Evolutionary conservation across 345 rosid genomes (phyloP).

Genomic region (Sisymbrium irio): DNA sequence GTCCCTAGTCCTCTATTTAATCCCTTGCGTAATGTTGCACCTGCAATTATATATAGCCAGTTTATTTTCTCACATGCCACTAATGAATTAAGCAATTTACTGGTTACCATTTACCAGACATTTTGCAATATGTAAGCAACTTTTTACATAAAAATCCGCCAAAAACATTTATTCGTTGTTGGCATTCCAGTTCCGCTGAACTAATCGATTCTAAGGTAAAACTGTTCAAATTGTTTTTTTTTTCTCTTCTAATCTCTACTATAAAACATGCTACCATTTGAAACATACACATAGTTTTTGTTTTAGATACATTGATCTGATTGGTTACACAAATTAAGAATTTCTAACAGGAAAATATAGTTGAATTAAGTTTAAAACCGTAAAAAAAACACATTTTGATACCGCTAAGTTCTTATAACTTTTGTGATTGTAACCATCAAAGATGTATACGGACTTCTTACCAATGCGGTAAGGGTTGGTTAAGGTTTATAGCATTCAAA

Average conservation of each 20-base stretch:
- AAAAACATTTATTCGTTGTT: not conserved
- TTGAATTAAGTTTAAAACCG: no score
- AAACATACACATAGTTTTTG: no score
- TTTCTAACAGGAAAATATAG: no score
- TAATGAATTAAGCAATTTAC: not conserved
- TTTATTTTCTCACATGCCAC: not conserved
- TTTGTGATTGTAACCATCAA: no score
- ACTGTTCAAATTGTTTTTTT: not conserved
- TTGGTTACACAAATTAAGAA: no score
- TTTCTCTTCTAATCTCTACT: not conserved
- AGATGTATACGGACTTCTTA: no score
- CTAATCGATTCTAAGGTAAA: not conserved
- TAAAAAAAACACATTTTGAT: no score
- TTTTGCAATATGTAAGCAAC: not conserved
- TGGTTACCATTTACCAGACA: no score
- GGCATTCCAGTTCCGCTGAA: not conserved
- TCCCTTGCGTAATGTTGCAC: constrained; percentile 79
- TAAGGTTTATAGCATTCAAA: no score
- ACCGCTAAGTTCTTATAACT: no score
- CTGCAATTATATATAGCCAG: constrained; percentile 30
- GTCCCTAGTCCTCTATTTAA: constrained; percentile 82
- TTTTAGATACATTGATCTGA: no score
- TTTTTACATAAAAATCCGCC: not conserved
- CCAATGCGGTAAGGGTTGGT: no score
- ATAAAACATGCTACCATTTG: not conserved